phyloP scores from a whole-genome alignment of 179 eudicot genomes.

The Camellia oleifera region DNA sequence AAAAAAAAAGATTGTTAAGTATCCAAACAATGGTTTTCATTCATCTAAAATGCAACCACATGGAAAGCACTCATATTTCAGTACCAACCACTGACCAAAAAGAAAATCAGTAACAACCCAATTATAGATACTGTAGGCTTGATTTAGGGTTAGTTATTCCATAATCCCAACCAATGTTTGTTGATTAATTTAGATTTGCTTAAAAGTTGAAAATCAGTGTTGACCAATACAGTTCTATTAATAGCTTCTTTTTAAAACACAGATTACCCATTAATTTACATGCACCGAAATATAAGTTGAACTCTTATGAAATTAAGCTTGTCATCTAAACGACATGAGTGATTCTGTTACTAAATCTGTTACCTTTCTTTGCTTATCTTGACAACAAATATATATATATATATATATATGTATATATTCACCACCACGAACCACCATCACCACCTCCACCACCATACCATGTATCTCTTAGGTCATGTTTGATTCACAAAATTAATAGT shows the following conservation, averaged over 20 bases:
- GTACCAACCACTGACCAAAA: neutral
- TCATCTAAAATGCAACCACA: neutral
- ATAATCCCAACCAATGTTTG: neutral
- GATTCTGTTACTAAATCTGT: constrained; percentile 9
- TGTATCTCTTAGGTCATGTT: neutral
- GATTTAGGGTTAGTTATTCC: no score
- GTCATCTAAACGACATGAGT: constrained; percentile 4
- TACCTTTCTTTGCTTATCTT: neutral
- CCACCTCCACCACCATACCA: neutral
- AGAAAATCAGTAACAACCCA: neutral
- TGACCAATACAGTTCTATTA: neutral
- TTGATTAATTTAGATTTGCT: no score
- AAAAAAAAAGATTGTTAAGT: neutral
- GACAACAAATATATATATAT: neutral
- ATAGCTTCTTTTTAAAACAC: neutral
- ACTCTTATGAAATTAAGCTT: neutral
- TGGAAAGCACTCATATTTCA: neutral
- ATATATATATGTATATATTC: no score
- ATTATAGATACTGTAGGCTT: no score
- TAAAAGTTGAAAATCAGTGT: no score
- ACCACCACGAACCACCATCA: neutral
- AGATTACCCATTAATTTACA: neutral
- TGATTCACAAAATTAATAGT: no score
- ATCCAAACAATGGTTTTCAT: neutral
- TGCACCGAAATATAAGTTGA: neutral